Conservation (phyloP, 805 yeast genomes). For the Ogataea minuta region DNA sequence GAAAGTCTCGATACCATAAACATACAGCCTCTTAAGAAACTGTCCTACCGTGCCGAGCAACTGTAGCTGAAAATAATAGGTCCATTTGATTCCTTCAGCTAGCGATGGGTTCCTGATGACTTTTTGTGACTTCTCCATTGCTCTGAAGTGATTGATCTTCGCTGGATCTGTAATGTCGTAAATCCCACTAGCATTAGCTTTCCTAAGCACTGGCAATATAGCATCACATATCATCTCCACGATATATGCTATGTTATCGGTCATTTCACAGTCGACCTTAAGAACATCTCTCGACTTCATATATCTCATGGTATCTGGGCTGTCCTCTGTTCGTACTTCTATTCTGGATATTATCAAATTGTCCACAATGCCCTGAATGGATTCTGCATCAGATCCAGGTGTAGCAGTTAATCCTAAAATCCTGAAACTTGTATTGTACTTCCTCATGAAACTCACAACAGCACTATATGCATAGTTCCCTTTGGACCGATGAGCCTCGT, state of each 20-base stretch:
- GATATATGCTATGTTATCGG: conserved; percentile 54
- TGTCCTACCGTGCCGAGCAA: conserved; percentile 71
- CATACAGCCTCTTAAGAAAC: conserved; percentile 62
- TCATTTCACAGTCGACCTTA: conserved; percentile 52
- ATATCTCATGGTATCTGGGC: conserved; percentile 75
- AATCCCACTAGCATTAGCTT: conserved; percentile 62
- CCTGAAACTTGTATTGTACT: conserved; percentile 67
- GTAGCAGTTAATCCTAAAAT: conserved; percentile 92
- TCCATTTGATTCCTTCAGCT: conserved; percentile 74
- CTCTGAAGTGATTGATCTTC: conserved; percentile 64
- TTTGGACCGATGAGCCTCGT: conserved; percentile 93
- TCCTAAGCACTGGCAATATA: conserved; percentile 59
- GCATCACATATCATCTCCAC: conserved; percentile 60
- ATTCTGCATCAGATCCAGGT: conserved; percentile 84
- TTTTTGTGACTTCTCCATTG: conserved; percentile 65
- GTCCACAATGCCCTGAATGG: conserved; percentile 80
- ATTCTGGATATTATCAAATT: conserved; percentile 71
- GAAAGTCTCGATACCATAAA: conserved; percentile 82
- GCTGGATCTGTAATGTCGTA: conserved; percentile 66
- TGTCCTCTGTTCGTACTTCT: conserved; percentile 83
- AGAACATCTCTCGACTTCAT: conserved; percentile 67
- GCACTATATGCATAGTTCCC: conserved; percentile 88
- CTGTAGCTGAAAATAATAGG: conserved; percentile 58
- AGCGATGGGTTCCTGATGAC: conserved; percentile 51
- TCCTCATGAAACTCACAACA: conserved; percentile 64